Evolutionary conservation across 257 asterid genomes (phyloP).

Genomic region (Nicotiana otophora): DNA sequence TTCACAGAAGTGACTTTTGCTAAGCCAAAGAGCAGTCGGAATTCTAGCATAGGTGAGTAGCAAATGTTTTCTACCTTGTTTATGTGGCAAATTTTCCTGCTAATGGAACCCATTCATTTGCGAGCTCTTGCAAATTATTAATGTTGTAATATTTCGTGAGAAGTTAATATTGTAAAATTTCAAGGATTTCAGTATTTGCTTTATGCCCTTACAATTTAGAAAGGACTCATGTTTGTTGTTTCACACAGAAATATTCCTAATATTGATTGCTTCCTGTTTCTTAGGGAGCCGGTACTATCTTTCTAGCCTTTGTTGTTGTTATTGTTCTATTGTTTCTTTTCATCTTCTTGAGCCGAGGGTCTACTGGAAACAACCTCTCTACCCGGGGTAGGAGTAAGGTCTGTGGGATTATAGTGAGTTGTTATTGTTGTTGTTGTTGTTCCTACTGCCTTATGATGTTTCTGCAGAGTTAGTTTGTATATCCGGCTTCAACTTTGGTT

Average conservation of each 20-base stretch:
- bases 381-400: too few relatives aligned
- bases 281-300: too few relatives aligned
- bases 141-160: not conserved
- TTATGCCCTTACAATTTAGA: too few relatives aligned
- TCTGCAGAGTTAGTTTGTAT: not conserved
- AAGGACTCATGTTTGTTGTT: not conserved
- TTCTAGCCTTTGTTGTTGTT: too few relatives aligned
- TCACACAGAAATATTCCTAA: not conserved
- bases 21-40: constrained; percentile 98
- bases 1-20: constrained; percentile 92
- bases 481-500: not conserved
- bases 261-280: not conserved
- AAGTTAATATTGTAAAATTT: not conserved
- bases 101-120: not conserved
- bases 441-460: not conserved
- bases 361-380: too few relatives aligned
- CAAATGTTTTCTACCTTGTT: not conserved
- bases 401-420: too few relatives aligned
- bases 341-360: too few relatives aligned
- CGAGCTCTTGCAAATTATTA: not conserved
- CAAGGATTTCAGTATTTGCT: not conserved
- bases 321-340: too few relatives aligned
- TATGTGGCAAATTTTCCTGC: not conserved
- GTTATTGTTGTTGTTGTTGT: not conserved
- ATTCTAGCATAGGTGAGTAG: constrained; percentile 84